Evolutionary conservation across 2,329 filamentous ascomycete species (phyloP), one percentile per base, ranked within the genome.

Genomic region (Alternaria metachromatica): DNA sequence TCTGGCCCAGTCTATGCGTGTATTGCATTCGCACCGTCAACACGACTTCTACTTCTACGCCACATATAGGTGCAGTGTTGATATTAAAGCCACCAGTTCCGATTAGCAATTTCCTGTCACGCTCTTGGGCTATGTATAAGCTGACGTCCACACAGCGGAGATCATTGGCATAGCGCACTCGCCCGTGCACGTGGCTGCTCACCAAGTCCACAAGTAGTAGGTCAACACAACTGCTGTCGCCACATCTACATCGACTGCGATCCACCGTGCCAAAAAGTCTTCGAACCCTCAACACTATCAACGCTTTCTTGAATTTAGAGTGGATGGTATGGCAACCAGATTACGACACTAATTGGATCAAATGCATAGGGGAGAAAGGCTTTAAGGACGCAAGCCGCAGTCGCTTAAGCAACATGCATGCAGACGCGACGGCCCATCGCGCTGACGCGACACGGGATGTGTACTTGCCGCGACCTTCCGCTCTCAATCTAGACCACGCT

Each of bases 401-500:
- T 51, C 56, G 45, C 56, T 46, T 46, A 33, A 26, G 41, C 56
- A 58, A 20, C 30, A 26, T 48, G 30, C 45, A 48, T 50, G 45
- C 46, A 41, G 20, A 23, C 21, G 28, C 21, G 28, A 7, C 49
- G 49, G 49, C 20, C 28, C 49, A 53, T 58, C 45, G 56, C 45
- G 30, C 56, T 58, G 56, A 58, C 46, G 37, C 33, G 30, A 44
- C 30, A 44, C 46, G 30, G 25, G 56, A 41, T 25, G 56, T 25
- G 6, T 53, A 6, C 20, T 18, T 25, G 15, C 20, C 49, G 49
- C 28, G 49, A 53, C 49, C 20, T 25, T 53, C 49, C 49, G 20
- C 8, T 53, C 28, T 12, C 9, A 37, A 15, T 11, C 20, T 37
- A 53, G 30, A 2, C 15, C 49, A 41, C 15, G 13, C 20, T 18